Percentiles rank a stretch among this genome's conserved stretches.
Conservation (phyloP, 306 rosid genomes). For the Sicyos edulis region DNA sequence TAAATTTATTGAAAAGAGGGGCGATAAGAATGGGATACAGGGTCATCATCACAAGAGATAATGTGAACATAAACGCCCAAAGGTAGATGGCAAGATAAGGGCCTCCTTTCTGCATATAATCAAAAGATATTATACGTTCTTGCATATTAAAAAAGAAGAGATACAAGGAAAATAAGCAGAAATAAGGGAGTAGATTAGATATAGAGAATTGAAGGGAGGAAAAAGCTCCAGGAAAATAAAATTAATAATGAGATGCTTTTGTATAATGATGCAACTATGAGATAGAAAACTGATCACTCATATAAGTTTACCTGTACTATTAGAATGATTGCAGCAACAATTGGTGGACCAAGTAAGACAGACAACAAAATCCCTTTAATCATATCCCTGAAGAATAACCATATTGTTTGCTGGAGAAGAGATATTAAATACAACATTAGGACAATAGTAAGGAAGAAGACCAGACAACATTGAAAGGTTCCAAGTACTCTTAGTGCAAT, state of each 20-base stretch:
- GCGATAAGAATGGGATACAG: conserved; percentile 90
- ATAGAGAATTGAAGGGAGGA: background rate
- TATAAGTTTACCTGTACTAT: conserved; percentile 67
- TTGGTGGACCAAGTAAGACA: conserved; percentile 74
- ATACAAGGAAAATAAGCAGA: background rate
- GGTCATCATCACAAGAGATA: conserved; percentile 94
- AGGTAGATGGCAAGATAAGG: conserved; percentile 95
- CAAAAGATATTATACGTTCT: background rate
- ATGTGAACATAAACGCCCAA: conserved; percentile 85
- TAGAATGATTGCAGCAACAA: conserved; percentile 78
- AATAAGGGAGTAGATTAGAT: background rate
- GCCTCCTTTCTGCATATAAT: conserved; percentile 85
- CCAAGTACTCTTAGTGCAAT: background rate
- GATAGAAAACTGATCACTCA: conserved; percentile 20
- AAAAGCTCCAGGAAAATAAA: background rate
- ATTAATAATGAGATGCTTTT: background rate
- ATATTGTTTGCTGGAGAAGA: conserved; percentile 75
- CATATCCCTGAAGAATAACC: conserved; percentile 86
- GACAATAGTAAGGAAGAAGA: background rate
- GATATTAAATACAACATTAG: conserved; percentile 1
- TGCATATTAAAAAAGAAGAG: background rate
- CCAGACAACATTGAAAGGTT: background rate
- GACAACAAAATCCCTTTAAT: conserved; percentile 63
- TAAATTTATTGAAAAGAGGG: conserved; percentile 91
- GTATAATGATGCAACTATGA: background rate